Base-by-base conservation (phyloP, 495 filamentous ascomycete genomes). In the Rostrohypoxylon terebratum region DNA sequence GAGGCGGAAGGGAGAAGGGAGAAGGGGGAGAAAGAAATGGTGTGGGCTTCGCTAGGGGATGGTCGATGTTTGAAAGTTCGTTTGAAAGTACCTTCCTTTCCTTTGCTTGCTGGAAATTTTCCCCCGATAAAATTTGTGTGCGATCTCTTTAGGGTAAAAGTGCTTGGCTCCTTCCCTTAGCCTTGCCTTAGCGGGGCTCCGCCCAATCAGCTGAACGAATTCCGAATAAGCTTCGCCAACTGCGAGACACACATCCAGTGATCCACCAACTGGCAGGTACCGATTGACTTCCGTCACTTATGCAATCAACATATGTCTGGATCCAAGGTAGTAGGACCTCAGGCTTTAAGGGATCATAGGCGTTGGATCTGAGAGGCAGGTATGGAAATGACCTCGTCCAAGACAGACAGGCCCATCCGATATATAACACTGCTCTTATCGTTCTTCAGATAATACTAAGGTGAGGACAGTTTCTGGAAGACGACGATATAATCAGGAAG, bases 71-170 rank as follows among this genome's bases (percentile, higher is more conserved):
- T 54, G 34, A 33, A 13, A 59, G 48, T 73, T 73, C 53, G 55
- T 50, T n/a, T n/a, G n/a, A n/a, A n/a, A n/a, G n/a, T n/a, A n/a
- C n/a, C n/a, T n/a, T n/a, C n/a, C n/a, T n/a, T n/a, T 57, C 57
- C 42, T 45, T 47, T 40, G 40, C 65, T 45, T 21, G 38, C 59
- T 71, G 36, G 25, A 42, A 73, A 73, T 45, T 73, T 73, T 74
- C 62, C 62, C 62, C 66, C 66, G 44, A 51, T 3, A 74, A 74
- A 66, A 45, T 63, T 69, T 69, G 71, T 74, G 71, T 74, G 71
- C 71, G 71, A 74, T 50, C 66, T 66, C 47, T 44, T 74, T 74
- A 69, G 71, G 71, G 66, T 69, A 67, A 8, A 69, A 25, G 57
- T 68, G 48, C 65, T 10, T 44, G 20, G 54, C 33, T 45, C 14